These are phyloP conservation scores for Litchi chinensis DNA, from an alignment of 345 rosid genomes.

Conservation along the genomic window DNA sequence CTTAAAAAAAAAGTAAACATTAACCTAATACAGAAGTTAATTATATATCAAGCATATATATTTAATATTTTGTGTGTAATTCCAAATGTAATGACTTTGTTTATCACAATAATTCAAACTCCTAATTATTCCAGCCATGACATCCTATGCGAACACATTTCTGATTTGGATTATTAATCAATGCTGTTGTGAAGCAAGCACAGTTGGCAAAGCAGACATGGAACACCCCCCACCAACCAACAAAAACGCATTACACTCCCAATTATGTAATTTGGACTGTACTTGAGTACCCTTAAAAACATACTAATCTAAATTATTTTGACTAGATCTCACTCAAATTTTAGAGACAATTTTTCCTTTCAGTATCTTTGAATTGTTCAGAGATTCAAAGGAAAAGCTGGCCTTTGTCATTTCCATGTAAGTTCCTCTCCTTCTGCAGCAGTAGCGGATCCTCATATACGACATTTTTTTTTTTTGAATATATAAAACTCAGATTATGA, in stretches of 20 bases:
- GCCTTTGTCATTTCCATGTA: conserved; percentile 36
- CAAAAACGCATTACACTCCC: conserved; percentile 23
- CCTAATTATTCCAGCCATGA: no score
- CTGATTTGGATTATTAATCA: no score
- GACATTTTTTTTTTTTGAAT: not conserved
- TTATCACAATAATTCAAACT: no score
- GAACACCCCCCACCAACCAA: conserved; percentile 32
- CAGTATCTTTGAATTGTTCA: conserved; percentile 32
- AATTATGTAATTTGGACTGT: not conserved
- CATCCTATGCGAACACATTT: no score
- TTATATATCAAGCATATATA: no score
- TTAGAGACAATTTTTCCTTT: conserved; percentile 23
- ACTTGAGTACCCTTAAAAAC: not conserved
- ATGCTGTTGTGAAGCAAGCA: not conserved
- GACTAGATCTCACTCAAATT: conserved; percentile 5
- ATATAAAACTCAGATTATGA: not conserved
- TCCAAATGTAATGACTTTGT: no score
- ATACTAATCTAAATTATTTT: conserved; percentile 17
- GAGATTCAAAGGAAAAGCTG: conserved; percentile 29
- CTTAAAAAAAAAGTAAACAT: no score
- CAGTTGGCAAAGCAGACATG: conserved; percentile 33
- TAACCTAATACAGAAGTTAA: no score
- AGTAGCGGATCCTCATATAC: not conserved
- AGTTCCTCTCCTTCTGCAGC: conserved; percentile 20
- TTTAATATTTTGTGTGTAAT: no score